Conservation (phyloP, 352 stramenopile species). For the Phytophthora crassamura region DNA sequence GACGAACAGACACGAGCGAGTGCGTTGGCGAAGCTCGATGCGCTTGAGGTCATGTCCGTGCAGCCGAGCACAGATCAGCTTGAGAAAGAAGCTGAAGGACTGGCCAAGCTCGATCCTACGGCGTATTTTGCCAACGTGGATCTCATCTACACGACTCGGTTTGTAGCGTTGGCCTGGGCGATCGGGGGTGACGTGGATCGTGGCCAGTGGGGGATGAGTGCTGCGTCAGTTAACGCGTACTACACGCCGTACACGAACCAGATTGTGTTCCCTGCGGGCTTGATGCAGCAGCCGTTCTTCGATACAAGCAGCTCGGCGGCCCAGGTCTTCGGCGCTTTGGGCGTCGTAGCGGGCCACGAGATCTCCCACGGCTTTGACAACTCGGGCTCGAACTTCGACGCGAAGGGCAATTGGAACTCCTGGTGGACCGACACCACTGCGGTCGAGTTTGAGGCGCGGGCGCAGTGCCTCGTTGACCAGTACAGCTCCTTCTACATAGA, state of each 20-base stretch:
- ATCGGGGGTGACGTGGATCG: slow-evolving; percentile 57
- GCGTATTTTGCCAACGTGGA: slow-evolving; percentile 63
- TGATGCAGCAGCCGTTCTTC: slow-evolving; percentile 94
- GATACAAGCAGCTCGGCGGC: slow-evolving; percentile 71
- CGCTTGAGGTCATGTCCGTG: slow-evolving; percentile 30
- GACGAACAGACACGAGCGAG: slow-evolving; percentile 75
- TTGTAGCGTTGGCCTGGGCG: slow-evolving; percentile 31
- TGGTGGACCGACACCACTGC: slow-evolving; percentile 91
- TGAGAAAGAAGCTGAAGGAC: slow-evolving; percentile 45
- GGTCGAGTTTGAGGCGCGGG: slow-evolving; percentile 68
- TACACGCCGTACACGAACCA: slow-evolving; percentile 75
- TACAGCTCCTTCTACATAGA: slow-evolving; percentile 54
- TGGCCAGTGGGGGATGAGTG: slow-evolving; percentile 88
- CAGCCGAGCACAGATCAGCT: slow-evolving; percentile 44
- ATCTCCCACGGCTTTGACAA: slow-evolving; percentile 96
- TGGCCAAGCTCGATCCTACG: slow-evolving; percentile 33
- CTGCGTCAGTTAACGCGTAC: slow-evolving; percentile 91
- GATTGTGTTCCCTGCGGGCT: slow-evolving; percentile 94
- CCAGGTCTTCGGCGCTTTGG: slow-evolving; percentile 93
- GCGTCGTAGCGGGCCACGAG: slow-evolving; percentile 93
- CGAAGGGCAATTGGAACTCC: slow-evolving; percentile 86
- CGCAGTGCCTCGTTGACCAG: slow-evolving; percentile 61
- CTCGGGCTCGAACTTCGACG: slow-evolving; percentile 87
- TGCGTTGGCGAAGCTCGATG: slow-evolving; percentile 85
- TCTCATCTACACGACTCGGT: slow-evolving; percentile 39